phyloP scores from a whole-genome alignment of 2,329 filamentous ascomycete genomes.

The Fusarium beomiforme region DNA sequence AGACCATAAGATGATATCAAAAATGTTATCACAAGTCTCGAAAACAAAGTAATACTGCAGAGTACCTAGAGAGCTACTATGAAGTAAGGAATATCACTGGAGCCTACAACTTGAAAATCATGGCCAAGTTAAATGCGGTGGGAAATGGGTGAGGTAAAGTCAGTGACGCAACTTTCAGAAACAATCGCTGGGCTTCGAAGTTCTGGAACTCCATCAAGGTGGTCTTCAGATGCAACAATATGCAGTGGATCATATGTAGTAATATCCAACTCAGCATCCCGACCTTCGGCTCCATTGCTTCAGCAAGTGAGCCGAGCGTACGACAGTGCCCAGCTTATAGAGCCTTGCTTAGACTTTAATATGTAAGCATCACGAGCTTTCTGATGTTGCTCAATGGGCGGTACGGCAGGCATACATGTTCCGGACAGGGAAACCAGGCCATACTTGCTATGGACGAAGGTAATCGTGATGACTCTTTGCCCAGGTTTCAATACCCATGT shows the following conservation, averaged over 20 bases:
- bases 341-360: not conserved
- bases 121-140: too few relatives aligned
- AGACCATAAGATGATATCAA: not conserved
- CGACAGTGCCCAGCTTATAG: not conserved
- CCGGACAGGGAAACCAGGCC: not conserved
- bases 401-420: not conserved
- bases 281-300: not conserved
- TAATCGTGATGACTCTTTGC: not conserved
- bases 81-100: too few relatives aligned
- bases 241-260: not conserved
- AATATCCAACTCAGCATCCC: not conserved
- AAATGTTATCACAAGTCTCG: not conserved
- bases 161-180: not conserved
- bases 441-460: not conserved
- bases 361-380: constrained; percentile 10
- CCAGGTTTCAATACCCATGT: not conserved
- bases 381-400: not conserved
- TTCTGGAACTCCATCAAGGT: not conserved
- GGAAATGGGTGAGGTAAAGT: not conserved
- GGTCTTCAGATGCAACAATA: not conserved
- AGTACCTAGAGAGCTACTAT: too few relatives aligned
- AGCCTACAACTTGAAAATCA: too few relatives aligned
- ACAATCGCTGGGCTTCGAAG: not conserved
- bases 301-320: not conserved
- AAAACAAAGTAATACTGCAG: not conserved